A percentile compares a stretch with the other conserved stretches of the same genome.
These are phyloP conservation scores for Cyclostephanos tholiformis DNA, from an alignment of 108 stramenopile genomes.

Conservation along the genomic window DNA sequence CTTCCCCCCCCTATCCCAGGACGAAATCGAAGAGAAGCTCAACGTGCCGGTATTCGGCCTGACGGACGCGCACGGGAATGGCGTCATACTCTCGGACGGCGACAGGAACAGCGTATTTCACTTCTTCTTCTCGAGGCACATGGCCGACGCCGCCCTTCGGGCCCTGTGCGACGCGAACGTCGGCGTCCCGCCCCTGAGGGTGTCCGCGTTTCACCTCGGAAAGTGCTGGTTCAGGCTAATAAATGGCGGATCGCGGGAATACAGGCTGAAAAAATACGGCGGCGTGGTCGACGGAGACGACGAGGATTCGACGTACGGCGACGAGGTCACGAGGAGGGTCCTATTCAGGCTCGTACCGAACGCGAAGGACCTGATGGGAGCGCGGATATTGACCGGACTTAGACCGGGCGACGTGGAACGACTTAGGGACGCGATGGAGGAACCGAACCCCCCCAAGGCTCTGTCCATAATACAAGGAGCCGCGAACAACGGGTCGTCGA, in stretches of 20 bases:
- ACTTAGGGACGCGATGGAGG: slow-evolving; percentile 43
- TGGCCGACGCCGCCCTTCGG: slow-evolving; percentile 39
- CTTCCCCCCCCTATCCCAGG: slow-evolving; percentile 45
- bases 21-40: slow-evolving; percentile 54
- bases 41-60: slow-evolving; percentile 50
- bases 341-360: slow-evolving; percentile 48
- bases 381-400: slow-evolving; percentile 46
- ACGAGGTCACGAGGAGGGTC: slow-evolving; percentile 31
- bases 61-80: slow-evolving; percentile 49
- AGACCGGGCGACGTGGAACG: slow-evolving; percentile 37
- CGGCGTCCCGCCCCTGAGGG: slow-evolving; percentile 38
- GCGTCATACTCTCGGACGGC: slow-evolving; percentile 40
- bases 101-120: slow-evolving; percentile 43
- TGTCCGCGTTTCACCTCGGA: slow-evolving; percentile 49
- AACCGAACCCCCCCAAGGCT: slow-evolving; percentile 27
- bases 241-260: slow-evolving; percentile 16
- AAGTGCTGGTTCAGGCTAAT: slow-evolving; percentile 52
- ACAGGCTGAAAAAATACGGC: slow-evolving; percentile 34
- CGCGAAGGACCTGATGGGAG: slow-evolving; percentile 53
- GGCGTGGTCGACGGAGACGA: neutral
- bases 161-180: slow-evolving; percentile 37
- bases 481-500: slow-evolving; percentile 22
- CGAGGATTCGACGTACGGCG: neutral
- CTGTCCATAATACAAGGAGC: slow-evolving; percentile 50
- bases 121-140: slow-evolving; percentile 50